A percentile compares a stretch with the other conserved stretches of the same genome.
Conservation (phyloP, 768 basidiomycete species). For the Psilocybe tampanensis region DNA sequence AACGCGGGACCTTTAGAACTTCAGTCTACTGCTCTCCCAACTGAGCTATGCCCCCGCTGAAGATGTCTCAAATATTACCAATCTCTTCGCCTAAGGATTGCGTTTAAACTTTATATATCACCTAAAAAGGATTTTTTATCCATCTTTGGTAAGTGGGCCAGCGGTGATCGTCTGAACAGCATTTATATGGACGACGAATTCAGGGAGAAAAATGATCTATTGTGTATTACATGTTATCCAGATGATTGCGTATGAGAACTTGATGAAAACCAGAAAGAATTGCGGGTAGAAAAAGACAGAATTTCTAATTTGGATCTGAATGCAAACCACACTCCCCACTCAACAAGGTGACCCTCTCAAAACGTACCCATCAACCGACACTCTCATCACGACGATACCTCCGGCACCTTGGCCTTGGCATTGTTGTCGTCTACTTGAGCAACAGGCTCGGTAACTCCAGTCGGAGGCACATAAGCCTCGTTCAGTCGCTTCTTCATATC, state of each 20-base stretch:
- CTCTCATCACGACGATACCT: background rate
- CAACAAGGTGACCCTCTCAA: background rate
- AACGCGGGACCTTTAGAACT: slow-evolving; percentile 82
- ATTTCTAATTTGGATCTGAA: background rate
- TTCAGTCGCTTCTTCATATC: slow-evolving; percentile 11
- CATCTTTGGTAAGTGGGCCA: background rate
- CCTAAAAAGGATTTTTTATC: background rate
- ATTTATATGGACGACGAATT: too few relatives aligned
- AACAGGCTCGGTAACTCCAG: background rate
- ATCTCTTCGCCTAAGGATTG: background rate
- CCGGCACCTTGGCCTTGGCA: background rate
- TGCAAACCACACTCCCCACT: background rate
- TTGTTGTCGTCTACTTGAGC: background rate
- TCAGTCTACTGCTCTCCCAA: slow-evolving; percentile 80
- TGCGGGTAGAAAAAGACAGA: background rate
- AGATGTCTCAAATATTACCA: background rate
- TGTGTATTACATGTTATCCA: background rate
- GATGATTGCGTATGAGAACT: background rate
- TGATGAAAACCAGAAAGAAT: background rate
- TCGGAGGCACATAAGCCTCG: slow-evolving; percentile 1
- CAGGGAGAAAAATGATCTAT: background rate
- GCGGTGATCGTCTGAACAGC: too few relatives aligned
- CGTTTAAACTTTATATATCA: background rate
- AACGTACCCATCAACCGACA: background rate
- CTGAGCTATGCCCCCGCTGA: slow-evolving; percentile 67